A percentile compares a stretch with the other conserved stretches of the same genome.
Evolutionary conservation across 164 flowering plant genomes (phyloP).

Genomic region (Annona cherimola): DNA sequence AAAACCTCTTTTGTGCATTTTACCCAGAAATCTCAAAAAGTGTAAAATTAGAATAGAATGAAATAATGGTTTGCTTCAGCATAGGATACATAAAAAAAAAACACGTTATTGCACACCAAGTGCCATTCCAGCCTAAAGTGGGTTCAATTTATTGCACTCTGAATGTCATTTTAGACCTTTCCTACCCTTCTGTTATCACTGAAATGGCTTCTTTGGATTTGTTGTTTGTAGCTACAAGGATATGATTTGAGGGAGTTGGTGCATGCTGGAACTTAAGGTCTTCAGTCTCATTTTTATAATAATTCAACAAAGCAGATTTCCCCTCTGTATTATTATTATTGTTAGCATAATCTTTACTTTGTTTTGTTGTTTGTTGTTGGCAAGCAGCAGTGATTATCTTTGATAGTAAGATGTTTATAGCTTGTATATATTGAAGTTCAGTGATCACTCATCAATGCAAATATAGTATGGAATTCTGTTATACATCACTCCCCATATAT

Average conservation of each 20-base stretch:
- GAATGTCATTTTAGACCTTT: background rate
- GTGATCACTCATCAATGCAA: background rate
- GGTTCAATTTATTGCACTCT: background rate
- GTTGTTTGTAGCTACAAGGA: slow-evolving; percentile 73
- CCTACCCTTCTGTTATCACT: background rate
- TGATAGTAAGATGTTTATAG: background rate
- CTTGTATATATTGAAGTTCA: background rate
- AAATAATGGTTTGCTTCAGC: too few species aligned
- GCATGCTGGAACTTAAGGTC: slow-evolving; percentile 52
- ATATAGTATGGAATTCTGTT: too few species aligned
- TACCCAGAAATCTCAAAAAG: too few species aligned
- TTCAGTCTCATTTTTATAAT: background rate
- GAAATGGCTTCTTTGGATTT: slow-evolving; percentile 1
- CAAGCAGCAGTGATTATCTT: background rate
- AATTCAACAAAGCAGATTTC: too few species aligned
- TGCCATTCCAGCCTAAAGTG: too few species aligned
- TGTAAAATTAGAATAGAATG: too few species aligned
- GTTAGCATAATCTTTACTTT: background rate
- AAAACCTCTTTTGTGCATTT: too few species aligned
- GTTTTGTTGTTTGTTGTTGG: background rate
- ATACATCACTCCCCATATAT: background rate
- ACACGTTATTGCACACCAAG: too few species aligned
- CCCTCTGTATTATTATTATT: background rate
- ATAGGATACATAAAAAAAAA: too few species aligned
- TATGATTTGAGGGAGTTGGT: slow-evolving; percentile 80